Conservation (phyloP, 352 stramenopile species). For the Poterioochromonas sp. region DNA sequence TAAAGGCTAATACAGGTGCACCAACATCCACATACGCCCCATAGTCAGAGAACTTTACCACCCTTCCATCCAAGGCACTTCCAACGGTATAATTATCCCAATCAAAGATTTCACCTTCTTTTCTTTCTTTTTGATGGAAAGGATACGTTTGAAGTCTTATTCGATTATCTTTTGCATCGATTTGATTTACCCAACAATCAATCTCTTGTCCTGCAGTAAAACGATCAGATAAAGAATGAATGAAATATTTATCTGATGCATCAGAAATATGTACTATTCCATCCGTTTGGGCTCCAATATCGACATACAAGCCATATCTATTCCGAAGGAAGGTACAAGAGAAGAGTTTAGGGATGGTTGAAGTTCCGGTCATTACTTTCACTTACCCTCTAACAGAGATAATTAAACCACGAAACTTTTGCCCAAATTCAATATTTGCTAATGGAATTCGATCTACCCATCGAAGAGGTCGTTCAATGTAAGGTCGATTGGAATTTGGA, state of each 20-base stretch:
- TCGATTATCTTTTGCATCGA: not conserved
- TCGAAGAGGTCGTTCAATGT: not conserved
- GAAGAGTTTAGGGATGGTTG: not conserved
- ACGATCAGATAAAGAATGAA: not conserved
- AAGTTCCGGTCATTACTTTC: not conserved
- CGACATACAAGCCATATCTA: conserved; percentile 27
- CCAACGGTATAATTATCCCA: not conserved
- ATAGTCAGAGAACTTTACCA: conserved; percentile 24
- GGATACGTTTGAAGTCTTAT: conserved; percentile 27
- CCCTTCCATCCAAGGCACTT: not conserved
- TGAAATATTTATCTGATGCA: conserved; percentile 17
- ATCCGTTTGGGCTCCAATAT: conserved; percentile 10
- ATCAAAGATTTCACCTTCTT: not conserved
- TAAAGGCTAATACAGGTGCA: not conserved
- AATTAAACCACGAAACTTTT: conserved; percentile 15
- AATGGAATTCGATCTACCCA: not conserved
- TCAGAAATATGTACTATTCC: conserved; percentile 32
- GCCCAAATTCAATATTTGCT: not conserved
- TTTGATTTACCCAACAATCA: conserved; percentile 22
- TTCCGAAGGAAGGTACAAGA: not conserved
- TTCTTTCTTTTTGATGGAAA: not conserved
- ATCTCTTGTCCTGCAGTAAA: conserved; percentile 16
- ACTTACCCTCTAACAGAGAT: conserved; percentile 15
- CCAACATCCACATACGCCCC: conserved; percentile 26
- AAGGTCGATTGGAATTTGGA: too few species aligned